Evolutionary conservation across 2,329 filamentous ascomycete species (phyloP).

Genomic region (Penicillium janthinellum): DNA sequence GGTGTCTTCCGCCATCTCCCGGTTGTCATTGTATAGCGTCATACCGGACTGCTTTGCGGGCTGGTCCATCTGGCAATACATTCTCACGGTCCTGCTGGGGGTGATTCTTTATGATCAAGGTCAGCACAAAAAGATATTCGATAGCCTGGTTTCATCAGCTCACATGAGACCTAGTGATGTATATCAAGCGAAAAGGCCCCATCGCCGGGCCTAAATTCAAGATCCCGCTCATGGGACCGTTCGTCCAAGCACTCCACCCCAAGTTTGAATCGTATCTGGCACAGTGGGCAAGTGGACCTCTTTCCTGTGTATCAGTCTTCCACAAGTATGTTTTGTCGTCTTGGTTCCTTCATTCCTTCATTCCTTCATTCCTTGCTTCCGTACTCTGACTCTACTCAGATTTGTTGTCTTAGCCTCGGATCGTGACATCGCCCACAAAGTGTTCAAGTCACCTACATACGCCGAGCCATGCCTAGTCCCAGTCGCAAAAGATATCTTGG

Average conservation of each 20-base stretch:
- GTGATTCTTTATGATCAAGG: conserved; percentile 80
- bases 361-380: no score
- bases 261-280: conserved; percentile 80
- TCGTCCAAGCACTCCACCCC: conserved; percentile 80
- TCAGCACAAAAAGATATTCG: conserved; percentile 40
- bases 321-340: conserved; percentile 70
- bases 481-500: conserved; percentile 80
- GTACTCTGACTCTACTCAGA: conserved; percentile 47
- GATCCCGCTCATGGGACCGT: conserved; percentile 79
- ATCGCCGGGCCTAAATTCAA: conserved; percentile 73
- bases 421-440: conserved; percentile 85
- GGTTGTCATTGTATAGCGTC: neutral
- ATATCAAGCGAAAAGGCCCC: conserved; percentile 67
- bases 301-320: conserved; percentile 93
- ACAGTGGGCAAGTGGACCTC: conserved; percentile 83
- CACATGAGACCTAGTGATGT: conserved; percentile 57
- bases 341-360: neutral
- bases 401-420: conserved; percentile 91
- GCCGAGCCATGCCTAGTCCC: conserved; percentile 91
- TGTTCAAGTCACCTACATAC: conserved; percentile 83
- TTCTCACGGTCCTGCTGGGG: conserved; percentile 61
- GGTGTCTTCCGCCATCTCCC: neutral
- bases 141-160: neutral
- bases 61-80: conserved; percentile 47
- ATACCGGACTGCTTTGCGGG: conserved; percentile 1